Evolutionary conservation across 768 basidiomycete species (phyloP).

Genomic region (Suillus americanus): DNA sequence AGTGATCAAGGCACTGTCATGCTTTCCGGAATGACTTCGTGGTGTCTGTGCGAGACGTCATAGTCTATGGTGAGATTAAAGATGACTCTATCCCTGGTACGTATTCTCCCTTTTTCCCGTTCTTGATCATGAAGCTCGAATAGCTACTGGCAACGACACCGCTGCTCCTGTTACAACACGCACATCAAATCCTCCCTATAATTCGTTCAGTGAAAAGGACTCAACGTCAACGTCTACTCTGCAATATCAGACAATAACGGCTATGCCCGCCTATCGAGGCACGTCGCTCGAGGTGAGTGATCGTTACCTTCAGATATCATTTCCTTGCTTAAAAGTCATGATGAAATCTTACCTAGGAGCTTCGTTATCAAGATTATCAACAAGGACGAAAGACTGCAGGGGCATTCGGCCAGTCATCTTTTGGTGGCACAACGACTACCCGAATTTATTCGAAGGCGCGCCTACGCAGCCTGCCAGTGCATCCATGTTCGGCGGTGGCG

Average conservation of each 20-base stretch:
- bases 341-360: slow-evolving; percentile 46
- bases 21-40: no score
- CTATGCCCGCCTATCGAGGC: slow-evolving; percentile 75
- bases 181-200: slow-evolving; percentile 64
- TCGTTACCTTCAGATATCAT: slow-evolving; percentile 15
- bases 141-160: slow-evolving; percentile 34
- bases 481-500: slow-evolving; percentile 31
- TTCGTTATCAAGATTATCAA: slow-evolving; percentile 73
- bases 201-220: slow-evolving; percentile 67
- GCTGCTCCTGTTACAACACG: slow-evolving; percentile 58
- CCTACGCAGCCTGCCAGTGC: slow-evolving; percentile 26
- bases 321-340: neutral
- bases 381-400: slow-evolving; percentile 72
- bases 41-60: no score
- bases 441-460: slow-evolving; percentile 27
- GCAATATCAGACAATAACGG: slow-evolving; percentile 81
- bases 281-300: slow-evolving; percentile 71
- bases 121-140: no score
- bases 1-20: no score
- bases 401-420: slow-evolving; percentile 54
- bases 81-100: no score
- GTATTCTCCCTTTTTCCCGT: no score
- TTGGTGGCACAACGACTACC: slow-evolving; percentile 20
- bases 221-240: slow-evolving; percentile 40
- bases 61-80: no score